These are phyloP conservation scores for Phaeoacremonium minimum DNA, from an alignment of 2,329 filamentous ascomycete genomes.

Conservation along the genomic window DNA sequence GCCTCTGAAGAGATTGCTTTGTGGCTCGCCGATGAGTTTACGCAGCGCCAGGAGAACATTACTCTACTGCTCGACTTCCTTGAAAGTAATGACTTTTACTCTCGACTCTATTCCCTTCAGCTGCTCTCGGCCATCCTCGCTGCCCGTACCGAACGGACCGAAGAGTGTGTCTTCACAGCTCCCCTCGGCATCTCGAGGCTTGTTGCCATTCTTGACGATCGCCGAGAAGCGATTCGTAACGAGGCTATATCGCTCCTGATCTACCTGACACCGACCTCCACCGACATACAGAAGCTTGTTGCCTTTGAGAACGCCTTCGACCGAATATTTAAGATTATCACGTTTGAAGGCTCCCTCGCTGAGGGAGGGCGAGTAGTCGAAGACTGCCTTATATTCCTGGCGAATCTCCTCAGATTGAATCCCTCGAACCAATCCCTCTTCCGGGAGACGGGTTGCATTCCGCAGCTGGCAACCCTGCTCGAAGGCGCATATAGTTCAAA, in stretches of 20 bases:
- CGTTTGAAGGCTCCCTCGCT: constrained; percentile 72
- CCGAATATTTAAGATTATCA: constrained; percentile 76
- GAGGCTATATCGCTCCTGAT: constrained; percentile 84
- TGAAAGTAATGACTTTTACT: constrained; percentile 83
- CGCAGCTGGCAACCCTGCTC: constrained; percentile 66
- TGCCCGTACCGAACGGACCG: constrained; percentile 83
- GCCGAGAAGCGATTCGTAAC: constrained; percentile 80
- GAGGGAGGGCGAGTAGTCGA: constrained; percentile 86
- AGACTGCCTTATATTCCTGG: constrained; percentile 86
- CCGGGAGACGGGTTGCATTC: constrained; percentile 80
- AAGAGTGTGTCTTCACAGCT: constrained; percentile 89
- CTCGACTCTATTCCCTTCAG: constrained; percentile 85
- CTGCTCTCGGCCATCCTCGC: constrained; percentile 81
- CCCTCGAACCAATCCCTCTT: constrained; percentile 91
- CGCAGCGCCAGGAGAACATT: constrained; percentile 95
- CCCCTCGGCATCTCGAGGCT: constrained; percentile 84
- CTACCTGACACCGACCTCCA: constrained; percentile 78
- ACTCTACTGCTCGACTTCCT: constrained; percentile 85
- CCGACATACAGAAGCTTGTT: constrained; percentile 90
- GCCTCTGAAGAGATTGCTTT: constrained; percentile 93
- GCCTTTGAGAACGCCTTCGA: constrained; percentile 95
- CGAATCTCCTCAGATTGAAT: constrained; percentile 84
- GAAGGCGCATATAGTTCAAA: constrained; percentile 44
- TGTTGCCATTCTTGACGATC: constrained; percentile 79
- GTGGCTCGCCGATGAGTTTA: constrained; percentile 97